phyloP scores from a whole-genome alignment of 495 filamentous ascomycete genomes.

The Extremus antarcticus region DNA sequence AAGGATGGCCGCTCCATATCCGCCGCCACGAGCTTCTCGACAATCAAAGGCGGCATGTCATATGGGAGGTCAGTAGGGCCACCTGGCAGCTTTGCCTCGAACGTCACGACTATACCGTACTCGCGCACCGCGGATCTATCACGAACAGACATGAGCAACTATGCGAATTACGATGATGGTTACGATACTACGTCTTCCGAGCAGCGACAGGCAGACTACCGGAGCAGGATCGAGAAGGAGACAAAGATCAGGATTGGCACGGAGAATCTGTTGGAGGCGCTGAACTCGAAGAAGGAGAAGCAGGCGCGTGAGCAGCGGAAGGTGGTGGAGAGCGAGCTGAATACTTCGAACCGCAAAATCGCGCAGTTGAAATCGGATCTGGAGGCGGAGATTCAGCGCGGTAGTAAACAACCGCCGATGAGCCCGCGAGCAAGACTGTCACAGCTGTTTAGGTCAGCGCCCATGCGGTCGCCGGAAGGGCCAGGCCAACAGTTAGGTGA shows the following conservation, averaged over 20 bases:
- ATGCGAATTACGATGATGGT: constrained; percentile 54
- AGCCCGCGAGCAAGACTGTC: constrained; percentile 60
- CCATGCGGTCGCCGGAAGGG: constrained; percentile 21
- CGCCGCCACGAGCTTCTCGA: constrained; percentile 23
- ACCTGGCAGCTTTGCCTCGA: constrained; percentile 88
- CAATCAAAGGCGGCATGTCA: constrained; percentile 13
- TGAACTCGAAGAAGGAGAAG: constrained; percentile 90
- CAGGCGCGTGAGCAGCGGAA: constrained; percentile 84
- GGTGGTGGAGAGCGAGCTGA: constrained; percentile 81
- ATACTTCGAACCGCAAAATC: constrained; percentile 80
- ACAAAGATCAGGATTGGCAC: constrained; percentile 95
- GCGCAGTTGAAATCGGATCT: constrained; percentile 70
- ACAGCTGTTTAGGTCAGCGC: constrained; percentile 45
- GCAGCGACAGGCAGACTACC: constrained; percentile 59
- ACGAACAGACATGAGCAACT: constrained; percentile 48
- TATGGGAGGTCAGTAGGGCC: constrained; percentile 32
- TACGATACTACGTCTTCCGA: constrained; percentile 51
- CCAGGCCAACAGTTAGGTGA: constrained; percentile 13
- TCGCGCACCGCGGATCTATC: constrained; percentile 50
- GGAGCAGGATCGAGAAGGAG: constrained; percentile 80
- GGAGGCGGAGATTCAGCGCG: constrained; percentile 55
- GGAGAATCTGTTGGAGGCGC: constrained; percentile 90
- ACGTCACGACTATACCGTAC: constrained; percentile 65
- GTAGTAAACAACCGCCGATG: constrained; percentile 51
- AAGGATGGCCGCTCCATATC: constrained; percentile 32